Evolutionary conservation across 1,284 basidiomycete species (phyloP).

Genomic region (Kwoniella shivajii): DNA sequence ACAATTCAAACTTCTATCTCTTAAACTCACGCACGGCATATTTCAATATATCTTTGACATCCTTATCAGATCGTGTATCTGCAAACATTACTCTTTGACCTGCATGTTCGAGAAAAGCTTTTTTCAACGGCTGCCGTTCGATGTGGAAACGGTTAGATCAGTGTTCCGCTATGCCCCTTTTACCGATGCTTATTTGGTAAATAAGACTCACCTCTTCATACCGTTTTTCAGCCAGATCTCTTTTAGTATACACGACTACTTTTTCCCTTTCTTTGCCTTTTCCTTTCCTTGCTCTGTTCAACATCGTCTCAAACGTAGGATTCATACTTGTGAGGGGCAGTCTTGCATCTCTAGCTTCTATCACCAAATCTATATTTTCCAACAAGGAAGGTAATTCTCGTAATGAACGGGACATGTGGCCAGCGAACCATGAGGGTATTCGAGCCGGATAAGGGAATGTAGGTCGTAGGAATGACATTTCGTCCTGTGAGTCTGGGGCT

Average conservation of each 20-base stretch:
- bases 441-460: constrained; percentile 54
- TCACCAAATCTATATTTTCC: constrained; percentile 81
- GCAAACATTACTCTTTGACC: constrained; percentile 59
- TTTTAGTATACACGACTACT: constrained; percentile 89
- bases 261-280: constrained; percentile 62
- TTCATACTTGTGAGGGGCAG: constrained; percentile 94
- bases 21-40: constrained; percentile 53
- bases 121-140: constrained; percentile 56
- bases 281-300: constrained; percentile 30
- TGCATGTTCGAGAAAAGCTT: constrained; percentile 55
- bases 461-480: constrained; percentile 44
- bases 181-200: not conserved
- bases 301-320: constrained; percentile 72
- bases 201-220: constrained; percentile 75
- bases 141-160: too few species aligned
- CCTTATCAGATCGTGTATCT: constrained; percentile 56
- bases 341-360: constrained; percentile 91
- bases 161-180: too few species aligned
- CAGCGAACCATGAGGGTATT: constrained; percentile 93
- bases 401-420: constrained; percentile 92
- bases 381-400: constrained; percentile 75
- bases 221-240: constrained; percentile 82
- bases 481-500: not conserved
- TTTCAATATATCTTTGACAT: constrained; percentile 56
- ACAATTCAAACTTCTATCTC: not conserved